These are phyloP conservation scores for Cucumis hystrix DNA, from an alignment of 306 rosid species.

Conservation along the genomic window DNA sequence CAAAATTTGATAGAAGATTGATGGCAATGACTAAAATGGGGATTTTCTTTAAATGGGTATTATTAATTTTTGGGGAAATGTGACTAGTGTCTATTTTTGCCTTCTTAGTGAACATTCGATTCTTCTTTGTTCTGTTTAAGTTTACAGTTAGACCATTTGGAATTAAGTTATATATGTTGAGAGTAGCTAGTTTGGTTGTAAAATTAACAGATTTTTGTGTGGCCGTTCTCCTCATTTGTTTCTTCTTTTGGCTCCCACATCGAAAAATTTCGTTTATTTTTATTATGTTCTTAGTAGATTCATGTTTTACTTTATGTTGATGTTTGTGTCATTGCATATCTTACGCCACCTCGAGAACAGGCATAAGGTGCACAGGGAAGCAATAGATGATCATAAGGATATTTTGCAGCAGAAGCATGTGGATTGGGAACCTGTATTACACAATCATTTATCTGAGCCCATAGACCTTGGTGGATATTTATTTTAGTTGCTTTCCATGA, in stretches of 20 bases:
- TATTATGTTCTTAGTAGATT: too few species aligned
- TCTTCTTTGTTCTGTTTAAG: neutral
- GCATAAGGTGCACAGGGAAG: slow-evolving; percentile 50
- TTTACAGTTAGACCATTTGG: neutral
- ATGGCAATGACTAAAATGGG: too few species aligned
- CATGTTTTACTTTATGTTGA: too few species aligned
- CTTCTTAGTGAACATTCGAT: neutral
- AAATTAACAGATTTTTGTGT: neutral
- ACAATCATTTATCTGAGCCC: slow-evolving; percentile 34
- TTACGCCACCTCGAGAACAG: slow-evolving; percentile 49
- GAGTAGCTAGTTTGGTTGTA: neutral
- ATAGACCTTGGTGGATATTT: slow-evolving; percentile 9
- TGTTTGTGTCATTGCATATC: slow-evolving; percentile 26
- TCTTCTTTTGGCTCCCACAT: neutral
- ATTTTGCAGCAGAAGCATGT: slow-evolving; percentile 51
- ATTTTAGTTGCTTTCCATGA: too few species aligned
- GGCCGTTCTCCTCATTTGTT: neutral
- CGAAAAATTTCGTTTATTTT: neutral
- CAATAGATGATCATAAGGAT: slow-evolving; percentile 55
- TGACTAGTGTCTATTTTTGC: neutral
- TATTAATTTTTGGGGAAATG: neutral
- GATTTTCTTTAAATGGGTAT: neutral
- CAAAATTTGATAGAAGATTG: neutral
- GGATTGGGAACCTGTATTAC: slow-evolving; percentile 54
- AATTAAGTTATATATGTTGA: neutral